Evolutionary conservation across 345 rosid species (phyloP).

Genomic region (Citrus sinensis): DNA sequence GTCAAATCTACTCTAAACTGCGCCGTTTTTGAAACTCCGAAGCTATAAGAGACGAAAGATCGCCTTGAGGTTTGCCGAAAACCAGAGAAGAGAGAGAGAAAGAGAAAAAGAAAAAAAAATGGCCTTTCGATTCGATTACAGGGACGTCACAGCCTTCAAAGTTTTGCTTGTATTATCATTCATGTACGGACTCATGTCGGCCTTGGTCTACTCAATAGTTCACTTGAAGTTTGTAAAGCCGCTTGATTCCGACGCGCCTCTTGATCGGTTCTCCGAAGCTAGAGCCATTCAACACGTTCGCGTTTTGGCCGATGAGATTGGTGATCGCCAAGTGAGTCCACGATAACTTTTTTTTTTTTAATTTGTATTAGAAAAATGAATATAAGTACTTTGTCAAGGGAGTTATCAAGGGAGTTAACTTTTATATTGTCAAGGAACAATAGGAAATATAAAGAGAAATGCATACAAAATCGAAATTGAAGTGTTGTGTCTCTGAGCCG

Average conservation of each 20-base stretch:
- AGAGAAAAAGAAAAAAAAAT: constrained; percentile 13
- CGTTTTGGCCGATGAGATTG: constrained; percentile 60
- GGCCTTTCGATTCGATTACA: constrained; percentile 51
- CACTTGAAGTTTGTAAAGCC: constrained; percentile 67
- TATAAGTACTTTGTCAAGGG: too few relatives aligned
- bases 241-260: constrained; percentile 72
- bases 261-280: constrained; percentile 91
- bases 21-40: neutral
- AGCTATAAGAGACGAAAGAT: neutral
- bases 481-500: too few relatives aligned
- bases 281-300: constrained; percentile 90
- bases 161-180: constrained; percentile 44
- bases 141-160: constrained; percentile 66
- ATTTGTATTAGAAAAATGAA: too few relatives aligned
- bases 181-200: constrained; percentile 66
- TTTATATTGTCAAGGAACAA: neutral
- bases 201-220: constrained; percentile 49
- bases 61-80: neutral
- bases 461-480: too few relatives aligned
- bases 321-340: constrained; percentile 78
- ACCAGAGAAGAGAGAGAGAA: too few relatives aligned
- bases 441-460: neutral
- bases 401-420: neutral
- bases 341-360: neutral
- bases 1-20: neutral